These are phyloP conservation scores for Henckelia pumila DNA, from an alignment of 257 asterid genomes.

Conservation along the genomic window DNA sequence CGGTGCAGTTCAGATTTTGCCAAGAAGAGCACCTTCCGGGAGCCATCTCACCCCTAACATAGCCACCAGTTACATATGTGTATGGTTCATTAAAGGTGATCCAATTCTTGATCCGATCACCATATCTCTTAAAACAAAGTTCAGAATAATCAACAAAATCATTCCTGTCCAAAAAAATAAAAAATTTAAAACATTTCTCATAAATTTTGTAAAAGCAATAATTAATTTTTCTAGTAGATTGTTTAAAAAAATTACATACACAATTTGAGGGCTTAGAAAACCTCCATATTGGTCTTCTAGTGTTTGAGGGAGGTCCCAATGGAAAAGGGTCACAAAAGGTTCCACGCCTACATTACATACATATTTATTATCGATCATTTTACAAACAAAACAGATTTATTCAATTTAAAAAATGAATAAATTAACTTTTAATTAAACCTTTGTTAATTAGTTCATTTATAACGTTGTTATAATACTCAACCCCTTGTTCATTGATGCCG, in stretches of 20 bases:
- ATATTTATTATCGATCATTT: not conserved
- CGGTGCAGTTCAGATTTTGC: constrained; percentile 18
- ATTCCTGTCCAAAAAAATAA: not conserved
- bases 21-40: constrained; percentile 29
- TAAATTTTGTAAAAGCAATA: not conserved
- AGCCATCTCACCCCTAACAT: constrained; percentile 20
- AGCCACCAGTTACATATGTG: constrained; percentile 5
- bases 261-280: constrained; percentile 29
- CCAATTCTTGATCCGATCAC: constrained; percentile 36
- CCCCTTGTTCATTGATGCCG: constrained; percentile 26
- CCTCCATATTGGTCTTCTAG: constrained; percentile 38
- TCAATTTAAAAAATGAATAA: not conserved
- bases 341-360: constrained; percentile 19
- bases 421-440: constrained; percentile 12
- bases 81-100: constrained; percentile 34
- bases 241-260: constrained; percentile 25
- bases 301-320: constrained; percentile 44
- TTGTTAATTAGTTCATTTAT: constrained; percentile 20
- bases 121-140: constrained; percentile 29
- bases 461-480: constrained; percentile 22
- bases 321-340: constrained; percentile 37
- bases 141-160: constrained; percentile 29
- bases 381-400: too few relatives aligned
- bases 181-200: too few relatives aligned
- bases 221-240: not conserved